Base-by-base conservation (phyloP, 2,329 filamentous ascomycete genomes). In the Hysterium pulicare region DNA sequence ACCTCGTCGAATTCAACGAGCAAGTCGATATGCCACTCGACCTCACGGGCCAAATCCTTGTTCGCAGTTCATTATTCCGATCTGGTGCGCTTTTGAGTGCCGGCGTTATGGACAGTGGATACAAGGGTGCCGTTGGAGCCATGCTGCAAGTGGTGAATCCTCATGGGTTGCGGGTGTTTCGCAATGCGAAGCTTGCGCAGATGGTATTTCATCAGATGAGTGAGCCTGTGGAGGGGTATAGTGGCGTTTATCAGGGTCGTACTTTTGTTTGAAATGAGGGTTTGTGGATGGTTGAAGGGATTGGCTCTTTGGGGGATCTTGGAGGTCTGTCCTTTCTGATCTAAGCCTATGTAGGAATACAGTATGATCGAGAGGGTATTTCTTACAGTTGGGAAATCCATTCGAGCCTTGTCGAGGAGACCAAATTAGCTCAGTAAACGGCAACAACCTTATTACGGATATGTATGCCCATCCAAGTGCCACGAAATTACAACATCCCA, bases 21-120 rank as follows among this genome's bases (percentile, higher is more conserved):
- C 61, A 51, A 0, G 63, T 72, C 16, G 40, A 55, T 3, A 57
- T 72, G 16, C 70, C 69, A 10, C 55, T 58, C 0, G 53, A 70
- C 47, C 53, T 55, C 40, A 72, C 72, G 70, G 70, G 58, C 0
- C 58, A 58, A 28, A 43, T 73, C 3, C 68, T 68, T 9, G 53
- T 60, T 1, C 49, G 71, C 19, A 65, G 59, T 10, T 72, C 69
- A 2, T 51, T 73, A 2, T 73, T 61, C 46, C 51, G 70, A 2
- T 71, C 66, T 10, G 69, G 71, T 0, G 66, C 61, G 0, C 33
- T 53, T 1, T 41, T 73, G 11, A 48, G 41, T 24, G 66, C 69
- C 8, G 70, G 70, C 1, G 68, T 72, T 3, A 57, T 72, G 34
- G 70, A 73, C 48, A 58, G 59, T 17, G 71, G 70, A 3, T 73